Percentiles rank a stretch among this genome's conserved stretches.
These are phyloP conservation scores for Pholiota adiposa DNA, from an alignment of 1,284 basidiomycete species.

Conservation along the genomic window DNA sequence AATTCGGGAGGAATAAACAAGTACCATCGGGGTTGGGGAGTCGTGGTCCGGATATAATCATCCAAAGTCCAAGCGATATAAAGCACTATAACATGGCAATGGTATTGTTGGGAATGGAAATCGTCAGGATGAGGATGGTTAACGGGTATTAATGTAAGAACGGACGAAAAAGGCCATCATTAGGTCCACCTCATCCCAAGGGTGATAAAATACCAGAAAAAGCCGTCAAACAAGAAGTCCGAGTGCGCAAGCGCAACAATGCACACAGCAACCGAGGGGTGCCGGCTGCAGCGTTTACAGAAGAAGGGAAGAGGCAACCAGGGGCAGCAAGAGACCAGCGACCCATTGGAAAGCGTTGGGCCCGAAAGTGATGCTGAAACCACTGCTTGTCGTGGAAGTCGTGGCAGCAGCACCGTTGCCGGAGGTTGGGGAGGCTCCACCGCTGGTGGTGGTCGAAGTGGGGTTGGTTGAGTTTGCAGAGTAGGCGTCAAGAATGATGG, in stretches of 20 bases:
- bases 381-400: neutral
- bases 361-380: neutral
- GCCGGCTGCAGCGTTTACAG: neutral
- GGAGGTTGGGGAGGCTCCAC: neutral
- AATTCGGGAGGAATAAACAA: neutral
- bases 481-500: slow-evolving; percentile 46
- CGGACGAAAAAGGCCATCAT: neutral
- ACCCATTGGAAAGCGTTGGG: neutral
- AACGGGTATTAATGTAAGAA: neutral
- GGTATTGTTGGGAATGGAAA: neutral
- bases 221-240: neutral
- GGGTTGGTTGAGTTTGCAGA: neutral
- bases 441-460: neutral
- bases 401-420: neutral
- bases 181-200: neutral
- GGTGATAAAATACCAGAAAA: neutral
- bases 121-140: neutral
- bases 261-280: neutral
- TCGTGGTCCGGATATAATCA: neutral
- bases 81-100: neutral
- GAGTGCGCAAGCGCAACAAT: neutral
- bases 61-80: neutral
- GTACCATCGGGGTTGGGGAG: neutral
- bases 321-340: neutral
- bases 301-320: neutral